Conservation (phyloP, 352 stramenopile genomes). For the Pythium plurisporium region DNA sequence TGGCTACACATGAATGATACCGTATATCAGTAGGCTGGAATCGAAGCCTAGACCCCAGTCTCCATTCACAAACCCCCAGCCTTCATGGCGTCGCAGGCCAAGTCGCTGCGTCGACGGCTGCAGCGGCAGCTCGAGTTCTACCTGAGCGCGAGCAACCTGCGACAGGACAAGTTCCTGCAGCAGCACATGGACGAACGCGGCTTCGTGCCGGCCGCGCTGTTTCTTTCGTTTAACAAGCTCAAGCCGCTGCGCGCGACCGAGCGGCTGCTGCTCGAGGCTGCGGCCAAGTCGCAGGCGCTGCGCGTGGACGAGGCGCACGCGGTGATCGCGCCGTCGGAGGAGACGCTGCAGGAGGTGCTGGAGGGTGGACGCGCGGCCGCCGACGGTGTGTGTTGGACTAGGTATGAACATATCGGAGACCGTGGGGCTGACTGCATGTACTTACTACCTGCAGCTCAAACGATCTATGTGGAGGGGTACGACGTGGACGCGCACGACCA, state of each 20-base stretch:
- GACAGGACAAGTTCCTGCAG: conserved; percentile 77
- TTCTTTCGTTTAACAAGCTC: conserved; percentile 60
- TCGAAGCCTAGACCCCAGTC: too few species aligned
- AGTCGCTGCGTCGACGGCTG: conserved; percentile 65
- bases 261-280: conserved; percentile 52
- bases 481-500: conserved; percentile 44
- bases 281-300: conserved; percentile 47
- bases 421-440: background rate
- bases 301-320: conserved; percentile 33
- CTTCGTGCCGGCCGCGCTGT: conserved; percentile 46
- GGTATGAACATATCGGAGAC: background rate
- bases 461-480: conserved; percentile 78
- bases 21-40: background rate
- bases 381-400: conserved; percentile 4
- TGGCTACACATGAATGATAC: background rate
- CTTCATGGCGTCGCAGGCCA: conserved; percentile 22
- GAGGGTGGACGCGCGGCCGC: background rate
- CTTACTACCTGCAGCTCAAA: conserved; percentile 33
- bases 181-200: conserved; percentile 64
- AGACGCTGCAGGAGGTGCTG: conserved; percentile 10
- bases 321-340: conserved; percentile 41
- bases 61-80: background rate
- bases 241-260: conserved; percentile 54
- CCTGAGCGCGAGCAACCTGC: conserved; percentile 68
- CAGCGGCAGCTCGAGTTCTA: conserved; percentile 84